Evolutionary conservation across 2,329 filamentous ascomycete species (phyloP).

Genomic region (Chaetomium strumarium): DNA sequence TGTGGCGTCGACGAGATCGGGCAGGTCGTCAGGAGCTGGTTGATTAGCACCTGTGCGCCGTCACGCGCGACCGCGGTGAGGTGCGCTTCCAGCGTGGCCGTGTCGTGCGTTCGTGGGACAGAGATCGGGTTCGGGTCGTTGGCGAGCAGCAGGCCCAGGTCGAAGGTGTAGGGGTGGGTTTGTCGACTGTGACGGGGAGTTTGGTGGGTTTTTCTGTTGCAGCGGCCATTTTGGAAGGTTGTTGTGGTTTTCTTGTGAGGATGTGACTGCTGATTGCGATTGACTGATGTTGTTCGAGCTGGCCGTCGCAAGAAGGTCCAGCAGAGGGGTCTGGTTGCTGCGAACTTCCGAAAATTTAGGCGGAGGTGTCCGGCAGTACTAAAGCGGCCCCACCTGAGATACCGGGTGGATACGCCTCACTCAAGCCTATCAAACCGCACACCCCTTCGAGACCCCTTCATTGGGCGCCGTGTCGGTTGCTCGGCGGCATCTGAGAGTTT

Average conservation of each 20-base stretch:
- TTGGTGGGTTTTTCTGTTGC: slow-evolving; percentile 37
- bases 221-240: slow-evolving; percentile 10
- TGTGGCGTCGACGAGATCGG: slow-evolving; percentile 63
- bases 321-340: not conserved
- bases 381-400: slow-evolving; percentile 3
- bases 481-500: no score
- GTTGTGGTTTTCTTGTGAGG: slow-evolving; percentile 5
- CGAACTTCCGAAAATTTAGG: slow-evolving; percentile 10
- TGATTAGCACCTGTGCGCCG: slow-evolving; percentile 85
- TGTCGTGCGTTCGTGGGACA: slow-evolving; percentile 43
- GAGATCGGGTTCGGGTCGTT: slow-evolving; percentile 80
- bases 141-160: slow-evolving; percentile 82
- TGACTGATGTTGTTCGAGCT: slow-evolving; percentile 2
- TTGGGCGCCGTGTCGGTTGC: no score
- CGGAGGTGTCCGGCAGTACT: slow-evolving; percentile 4
- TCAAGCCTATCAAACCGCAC: no score
- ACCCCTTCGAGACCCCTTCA: no score
- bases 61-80: slow-evolving; percentile 75
- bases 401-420: not conserved
- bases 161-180: slow-evolving; percentile 90
- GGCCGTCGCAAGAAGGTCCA: not conserved
- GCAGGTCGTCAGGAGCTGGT: slow-evolving; percentile 88
- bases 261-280: not conserved
- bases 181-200: slow-evolving; percentile 62
- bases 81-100: slow-evolving; percentile 53